Base-by-base conservation (phyloP, 2,329 filamentous ascomycete genomes). In the Phyllosticta citriasiana region DNA sequence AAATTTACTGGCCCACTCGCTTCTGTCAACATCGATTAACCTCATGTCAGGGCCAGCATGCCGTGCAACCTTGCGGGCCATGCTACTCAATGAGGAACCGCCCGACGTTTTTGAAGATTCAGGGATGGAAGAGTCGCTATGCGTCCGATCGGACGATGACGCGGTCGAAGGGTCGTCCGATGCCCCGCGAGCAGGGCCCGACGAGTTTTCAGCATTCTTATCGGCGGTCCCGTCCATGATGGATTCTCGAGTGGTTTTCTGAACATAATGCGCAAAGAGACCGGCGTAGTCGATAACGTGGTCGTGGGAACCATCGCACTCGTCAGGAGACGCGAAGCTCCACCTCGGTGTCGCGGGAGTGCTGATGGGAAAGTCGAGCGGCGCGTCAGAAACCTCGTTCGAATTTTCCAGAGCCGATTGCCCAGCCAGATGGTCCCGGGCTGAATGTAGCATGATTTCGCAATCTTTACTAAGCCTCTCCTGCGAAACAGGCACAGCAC, bases 21-120 rank as follows among this genome's bases (percentile, higher is more conserved):
- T 62, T 27, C 63, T 63, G 16, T 53, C 10, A 1, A 62, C n/a
- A 24, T 61, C 25, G 7, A 67, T 65, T 57, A 67, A 67, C 8
- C 64, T 66, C 61, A 70, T 59, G 51, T 71, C 67, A 2, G 68
- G 67, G 0, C 68, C 62, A 52, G 64, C 66, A n/a, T 47, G 40
- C 27, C 64, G 66, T 19, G 63, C 64, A 16, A 70, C 55, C 14
- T 67, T 66, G 50, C 64, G 66, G 14, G 68, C 67, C 56, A 74
- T 63, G 12, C 65, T 67, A 12, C 66, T 64, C 3, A 71, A 63
- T 1, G 70, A 69, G 1, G 68, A 69, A 1, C 62, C 65, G 3
- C 59, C 62, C 4, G 66, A 56, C 1, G 53, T 60, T 4, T 16
- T 50, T 16, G 9, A 8, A 2, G 57, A 55, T 9, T 55, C 52